phyloP scores from a whole-genome alignment of 129 eudicot species.

The Saposhnikovia divaricata region DNA sequence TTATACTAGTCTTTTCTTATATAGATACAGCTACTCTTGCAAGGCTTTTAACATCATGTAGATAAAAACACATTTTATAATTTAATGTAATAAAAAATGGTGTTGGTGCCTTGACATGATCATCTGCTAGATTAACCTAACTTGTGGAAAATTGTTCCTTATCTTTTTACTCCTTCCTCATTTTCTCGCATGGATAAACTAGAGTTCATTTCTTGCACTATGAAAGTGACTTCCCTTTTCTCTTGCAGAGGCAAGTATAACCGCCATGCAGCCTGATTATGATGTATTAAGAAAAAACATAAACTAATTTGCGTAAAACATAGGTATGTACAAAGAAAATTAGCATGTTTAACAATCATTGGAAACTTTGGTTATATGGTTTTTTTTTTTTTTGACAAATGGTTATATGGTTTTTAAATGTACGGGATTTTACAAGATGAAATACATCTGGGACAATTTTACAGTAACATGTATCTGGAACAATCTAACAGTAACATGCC shows the following conservation, averaged over 20 bases:
- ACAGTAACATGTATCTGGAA: background rate
- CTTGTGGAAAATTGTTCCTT: no score
- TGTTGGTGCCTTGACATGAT: no score
- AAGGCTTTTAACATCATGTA: background rate
- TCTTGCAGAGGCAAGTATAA: background rate
- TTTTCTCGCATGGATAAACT: background rate
- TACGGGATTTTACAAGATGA: background rate
- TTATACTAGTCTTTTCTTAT: background rate
- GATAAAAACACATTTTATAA: no score
- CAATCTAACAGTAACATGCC: background rate
- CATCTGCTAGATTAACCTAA: no score
- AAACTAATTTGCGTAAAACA: background rate
- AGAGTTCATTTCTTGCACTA: background rate
- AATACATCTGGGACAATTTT: background rate
- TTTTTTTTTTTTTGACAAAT: no score
- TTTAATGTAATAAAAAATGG: no score
- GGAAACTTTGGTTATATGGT: background rate
- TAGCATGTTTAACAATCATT: no score
- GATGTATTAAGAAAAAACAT: no score
- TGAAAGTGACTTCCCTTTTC: background rate
- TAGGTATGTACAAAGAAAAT: background rate
- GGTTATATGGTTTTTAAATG: background rate
- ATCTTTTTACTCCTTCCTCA: no score
- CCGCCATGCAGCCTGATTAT: background rate
- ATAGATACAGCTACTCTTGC: background rate